phyloP scores from a whole-genome alignment of 1,139 yeast species.

The Suhomyces coccinellae region DNA sequence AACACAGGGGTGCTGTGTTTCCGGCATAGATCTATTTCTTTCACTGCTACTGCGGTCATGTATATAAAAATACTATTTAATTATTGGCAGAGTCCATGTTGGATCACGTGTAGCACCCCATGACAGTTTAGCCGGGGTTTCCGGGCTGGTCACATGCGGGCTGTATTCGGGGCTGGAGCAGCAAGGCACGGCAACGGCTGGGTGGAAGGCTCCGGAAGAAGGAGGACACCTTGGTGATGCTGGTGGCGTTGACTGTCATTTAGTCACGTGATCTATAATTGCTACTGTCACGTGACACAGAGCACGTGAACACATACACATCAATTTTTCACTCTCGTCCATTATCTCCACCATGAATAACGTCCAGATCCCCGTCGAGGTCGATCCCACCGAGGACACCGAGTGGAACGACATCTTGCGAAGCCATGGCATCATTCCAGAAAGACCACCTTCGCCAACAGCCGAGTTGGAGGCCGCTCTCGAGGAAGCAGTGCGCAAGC shows the following conservation, averaged over 20 bases:
- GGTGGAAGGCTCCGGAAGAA: too few species aligned
- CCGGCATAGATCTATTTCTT: slow-evolving; percentile 9
- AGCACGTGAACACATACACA: background rate
- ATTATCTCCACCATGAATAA: slow-evolving; percentile 24
- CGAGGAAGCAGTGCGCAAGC: slow-evolving; percentile 75
- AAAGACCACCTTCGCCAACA: slow-evolving; percentile 86
- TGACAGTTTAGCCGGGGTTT: background rate
- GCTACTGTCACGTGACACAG: background rate
- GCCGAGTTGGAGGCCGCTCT: slow-evolving; percentile 83
- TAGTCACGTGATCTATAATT: too few species aligned
- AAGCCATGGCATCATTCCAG: slow-evolving; percentile 88
- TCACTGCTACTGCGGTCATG: slow-evolving; percentile 7
- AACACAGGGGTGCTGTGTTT: background rate
- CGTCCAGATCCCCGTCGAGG: slow-evolving; percentile 71
- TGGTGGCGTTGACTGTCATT: too few species aligned
- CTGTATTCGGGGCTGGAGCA: too few species aligned
- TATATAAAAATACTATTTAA: slow-evolving; percentile 10
- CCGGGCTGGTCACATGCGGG: background rate
- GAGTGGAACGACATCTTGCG: slow-evolving; percentile 98
- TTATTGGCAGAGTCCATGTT: background rate
- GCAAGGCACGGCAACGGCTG: too few species aligned
- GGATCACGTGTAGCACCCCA: background rate
- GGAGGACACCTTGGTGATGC: too few species aligned
- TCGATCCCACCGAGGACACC: slow-evolving; percentile 93
- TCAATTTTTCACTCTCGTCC: background rate